Conservation (phyloP, 78 protist species). For the Dictyostelium citrinum region DNA sequence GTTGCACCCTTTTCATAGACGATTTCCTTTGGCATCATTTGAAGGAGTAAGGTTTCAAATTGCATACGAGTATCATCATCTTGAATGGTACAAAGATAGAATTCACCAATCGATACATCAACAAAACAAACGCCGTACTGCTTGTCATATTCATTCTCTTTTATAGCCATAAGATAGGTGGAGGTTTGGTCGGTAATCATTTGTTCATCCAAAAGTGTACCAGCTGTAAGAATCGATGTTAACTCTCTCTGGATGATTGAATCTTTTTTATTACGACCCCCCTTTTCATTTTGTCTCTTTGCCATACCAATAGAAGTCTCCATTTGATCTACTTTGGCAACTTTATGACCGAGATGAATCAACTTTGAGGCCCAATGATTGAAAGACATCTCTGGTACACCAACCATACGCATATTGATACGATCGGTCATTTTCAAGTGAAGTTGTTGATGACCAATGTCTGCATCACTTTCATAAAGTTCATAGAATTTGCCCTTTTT, state of each 20-base stretch:
- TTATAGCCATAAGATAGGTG: slow-evolving; percentile 67
- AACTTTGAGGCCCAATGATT: slow-evolving; percentile 84
- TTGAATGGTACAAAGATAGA: slow-evolving; percentile 15
- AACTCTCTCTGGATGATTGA: slow-evolving; percentile 78
- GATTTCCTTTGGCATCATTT: slow-evolving; percentile 71
- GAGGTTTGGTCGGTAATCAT: slow-evolving; percentile 29
- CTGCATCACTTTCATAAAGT: slow-evolving; percentile 95
- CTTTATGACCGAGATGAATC: slow-evolving; percentile 77
- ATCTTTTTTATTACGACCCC: slow-evolving; percentile 43
- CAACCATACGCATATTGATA: slow-evolving; percentile 84
- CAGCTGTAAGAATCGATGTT: slow-evolving; percentile 73
- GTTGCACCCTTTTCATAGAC: slow-evolving; percentile 31
- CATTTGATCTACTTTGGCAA: slow-evolving; percentile 89
- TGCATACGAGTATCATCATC: slow-evolving; percentile 49
- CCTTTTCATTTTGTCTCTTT: slow-evolving; percentile 38
- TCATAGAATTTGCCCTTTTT: slow-evolving; percentile 96
- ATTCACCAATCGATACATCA: slow-evolving; percentile 80
- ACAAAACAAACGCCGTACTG: slow-evolving; percentile 78
- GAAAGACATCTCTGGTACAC: slow-evolving; percentile 90
- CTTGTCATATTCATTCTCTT: slow-evolving; percentile 17
- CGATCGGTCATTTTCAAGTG: slow-evolving; percentile 90
- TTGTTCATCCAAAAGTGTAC: slow-evolving; percentile 79
- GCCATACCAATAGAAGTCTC: slow-evolving; percentile 38
- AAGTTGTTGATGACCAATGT: slow-evolving; percentile 81
- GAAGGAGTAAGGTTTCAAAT: slow-evolving; percentile 71